Conservation (phyloP, 2,329 filamentous ascomycete genomes). For the Sclerotinia minor region DNA sequence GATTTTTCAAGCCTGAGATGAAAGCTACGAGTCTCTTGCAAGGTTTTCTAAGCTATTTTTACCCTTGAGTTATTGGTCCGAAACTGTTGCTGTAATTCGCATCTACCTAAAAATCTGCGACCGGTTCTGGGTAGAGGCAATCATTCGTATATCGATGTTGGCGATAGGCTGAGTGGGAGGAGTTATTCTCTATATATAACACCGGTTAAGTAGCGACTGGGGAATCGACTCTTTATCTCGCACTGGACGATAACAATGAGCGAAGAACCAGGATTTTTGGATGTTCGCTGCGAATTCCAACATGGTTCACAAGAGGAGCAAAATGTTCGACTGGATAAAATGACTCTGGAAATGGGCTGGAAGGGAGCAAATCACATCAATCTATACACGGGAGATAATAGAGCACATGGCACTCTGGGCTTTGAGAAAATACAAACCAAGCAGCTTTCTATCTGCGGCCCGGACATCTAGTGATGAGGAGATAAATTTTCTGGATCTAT, state of each 20-base stretch:
- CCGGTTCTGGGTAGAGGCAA: not conserved
- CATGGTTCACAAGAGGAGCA: not conserved
- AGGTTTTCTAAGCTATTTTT: too few relatives aligned
- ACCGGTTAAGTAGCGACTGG: too few relatives aligned
- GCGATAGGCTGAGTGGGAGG: not conserved
- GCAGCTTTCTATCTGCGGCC: not conserved
- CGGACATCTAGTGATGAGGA: not conserved
- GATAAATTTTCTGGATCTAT: too few relatives aligned
- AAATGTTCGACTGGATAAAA: not conserved
- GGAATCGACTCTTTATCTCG: too few relatives aligned
- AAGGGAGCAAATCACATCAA: not conserved
- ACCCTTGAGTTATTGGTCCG: not conserved
- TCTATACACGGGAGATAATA: not conserved
- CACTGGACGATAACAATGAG: too few relatives aligned
- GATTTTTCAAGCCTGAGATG: not conserved
- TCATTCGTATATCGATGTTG: too few relatives aligned
- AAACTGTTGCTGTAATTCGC: not conserved
- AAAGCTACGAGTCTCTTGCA: not conserved
- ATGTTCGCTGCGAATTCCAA: not conserved
- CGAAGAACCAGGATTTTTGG: not conserved
- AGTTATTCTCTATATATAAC: too few relatives aligned
- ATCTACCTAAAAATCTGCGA: too few relatives aligned
- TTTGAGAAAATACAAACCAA: not conserved
- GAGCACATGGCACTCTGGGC: not conserved
- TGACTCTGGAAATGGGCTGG: too few relatives aligned